Base-by-base conservation (phyloP, 768 basidiomycete genomes). In the Cystobasidium ongulense region DNA sequence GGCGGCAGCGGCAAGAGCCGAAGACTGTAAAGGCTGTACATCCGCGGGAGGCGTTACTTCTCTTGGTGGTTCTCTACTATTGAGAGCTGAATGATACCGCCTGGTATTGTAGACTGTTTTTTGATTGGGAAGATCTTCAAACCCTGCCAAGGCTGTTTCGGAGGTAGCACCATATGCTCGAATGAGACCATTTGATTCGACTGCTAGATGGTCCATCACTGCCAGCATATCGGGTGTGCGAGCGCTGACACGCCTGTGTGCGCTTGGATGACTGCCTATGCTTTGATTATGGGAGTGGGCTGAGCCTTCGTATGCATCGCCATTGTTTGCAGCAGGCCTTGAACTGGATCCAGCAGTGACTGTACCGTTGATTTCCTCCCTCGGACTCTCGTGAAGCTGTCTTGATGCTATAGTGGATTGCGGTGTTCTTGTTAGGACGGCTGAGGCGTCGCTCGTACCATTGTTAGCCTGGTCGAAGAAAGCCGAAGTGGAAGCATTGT, bases 141-240 rank as follows among this genome's bases (percentile, higher is more conserved):
- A 64, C 1, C 43, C 36, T 64, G 63, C 63, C 1, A 46, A 27
- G 17, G 57, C 57, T 7, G 31, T 64, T 35, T 35, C 38, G 11
- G 36, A 64, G 11, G 63, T 59, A 5, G 63, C 63, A 15, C 38
- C 63, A 35, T 64, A 46, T 10, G 63, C 63, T 46, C 63, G 36
- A 15, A 64, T 64, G 38, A 27, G 63, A 64, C 63, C 63, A 35
- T 64, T 36, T 8, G 31, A 41, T 36, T 39, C 43, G 25, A 64
- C 63, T 39, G 63, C 36, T 15, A 64, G 63, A 29, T 41, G 27
- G 43, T 64, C 63, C 38, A 64, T 64, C 7, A 64, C 57, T 59
- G 57, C 57, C 5, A 27, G 29, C 57, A 59, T 59, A 27, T 29
- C 57, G 25, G 57, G 57, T 5, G 57, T 59, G 25, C 57, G 25